Evolutionary conservation across 495 filamentous ascomycete genomes (phyloP).

Genomic region (Barbatosphaeria neglecta): DNA sequence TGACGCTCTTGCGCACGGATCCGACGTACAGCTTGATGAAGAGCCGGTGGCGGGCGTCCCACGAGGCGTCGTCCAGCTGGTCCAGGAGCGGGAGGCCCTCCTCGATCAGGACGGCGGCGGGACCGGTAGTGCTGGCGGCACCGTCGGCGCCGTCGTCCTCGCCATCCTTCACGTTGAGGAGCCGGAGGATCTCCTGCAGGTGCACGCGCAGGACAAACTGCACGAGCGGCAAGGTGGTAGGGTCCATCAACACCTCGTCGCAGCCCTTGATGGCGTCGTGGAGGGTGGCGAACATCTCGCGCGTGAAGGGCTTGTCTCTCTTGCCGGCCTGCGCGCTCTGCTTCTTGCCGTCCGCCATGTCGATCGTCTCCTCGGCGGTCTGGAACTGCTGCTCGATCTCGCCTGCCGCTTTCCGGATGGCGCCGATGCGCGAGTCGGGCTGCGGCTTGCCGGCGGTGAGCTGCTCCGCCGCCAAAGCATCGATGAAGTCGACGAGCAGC

Average conservation of each 20-base stretch:
- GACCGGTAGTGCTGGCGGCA: neutral
- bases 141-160: neutral
- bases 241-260: neutral
- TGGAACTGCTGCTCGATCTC: neutral
- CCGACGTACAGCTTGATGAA: neutral
- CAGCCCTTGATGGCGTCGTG: slow-evolving; percentile 1
- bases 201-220: neutral
- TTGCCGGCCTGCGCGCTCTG: neutral
- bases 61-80: neutral
- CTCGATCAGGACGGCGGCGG: neutral
- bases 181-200: neutral
- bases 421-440: neutral
- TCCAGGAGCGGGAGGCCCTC: neutral
- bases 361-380: neutral
- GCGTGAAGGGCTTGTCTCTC: neutral
- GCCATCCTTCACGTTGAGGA: neutral
- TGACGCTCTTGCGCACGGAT: neutral
- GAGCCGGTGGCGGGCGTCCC: neutral
- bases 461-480: neutral
- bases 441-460: neutral
- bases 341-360: neutral
- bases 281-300: neutral
- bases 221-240: neutral
- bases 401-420: neutral
- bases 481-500: slow-evolving; percentile 1